Base-by-base conservation (phyloP, 306 rosid genomes). In the Quercus robur region DNA sequence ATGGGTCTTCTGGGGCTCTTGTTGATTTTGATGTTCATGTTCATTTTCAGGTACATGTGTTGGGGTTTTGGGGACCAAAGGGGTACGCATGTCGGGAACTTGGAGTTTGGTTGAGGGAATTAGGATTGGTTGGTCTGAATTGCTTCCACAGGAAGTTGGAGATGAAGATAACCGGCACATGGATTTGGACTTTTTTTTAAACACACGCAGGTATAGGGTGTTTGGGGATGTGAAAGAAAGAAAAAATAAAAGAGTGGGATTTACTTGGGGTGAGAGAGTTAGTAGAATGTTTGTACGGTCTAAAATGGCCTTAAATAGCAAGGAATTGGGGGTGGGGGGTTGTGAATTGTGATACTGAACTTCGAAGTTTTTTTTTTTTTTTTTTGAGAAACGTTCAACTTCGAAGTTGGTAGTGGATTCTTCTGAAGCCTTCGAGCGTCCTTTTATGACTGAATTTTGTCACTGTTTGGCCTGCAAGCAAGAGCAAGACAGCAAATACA, bases 1-100 rank as follows among this genome's bases (percentile, higher is more conserved):
- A 78, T 57, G 74, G 62, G 76, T 33, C 31, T 85, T 74, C 0
- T 80, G 75, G 49, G 73, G 77, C 1, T 49, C 17, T 49, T 81
- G 75, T 49, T 78, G 80, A 51, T 5, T 17, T 25, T 59, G 68
- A 11, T 71, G 76, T 66, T 75, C 21, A 6, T n/a, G 4, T 13
- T 13, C 18, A 6, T 20, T 2, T 13, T 13, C 19, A 13, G 2
- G 52, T 49, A 31, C 66, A 8, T 7, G 46, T 81, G 88, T 85
- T 82, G 94, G 88, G 71, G 77, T 25, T 74, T 81, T 63, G 63
- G 86, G 85, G 83, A 87, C 83, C 89, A 92, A 68, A 81, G 63
- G 83, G 59, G 77, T 6, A 10, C 38, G 59, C 80, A 57, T 70
- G 90, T 86, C 81, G 74, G 83, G 78, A 2, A 56, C 55, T 5